Base-by-base conservation (phyloP, 2,329 filamentous ascomycete species). In the Cercospora sp. region DNA sequence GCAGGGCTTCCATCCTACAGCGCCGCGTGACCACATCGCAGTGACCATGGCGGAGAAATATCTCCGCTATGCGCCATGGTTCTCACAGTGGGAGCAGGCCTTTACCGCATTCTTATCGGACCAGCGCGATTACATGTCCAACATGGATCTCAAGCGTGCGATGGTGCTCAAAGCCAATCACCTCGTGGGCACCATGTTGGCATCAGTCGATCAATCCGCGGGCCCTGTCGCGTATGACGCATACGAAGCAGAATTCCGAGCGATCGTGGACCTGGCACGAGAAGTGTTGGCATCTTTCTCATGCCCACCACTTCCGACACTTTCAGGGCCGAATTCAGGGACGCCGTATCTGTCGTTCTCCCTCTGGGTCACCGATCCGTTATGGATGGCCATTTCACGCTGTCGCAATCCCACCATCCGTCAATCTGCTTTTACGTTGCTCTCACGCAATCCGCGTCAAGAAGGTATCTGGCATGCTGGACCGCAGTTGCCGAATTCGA, bases 131-230 rank as follows among this genome's bases (percentile, higher is more conserved):
- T 68, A 65, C 66, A 73, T 78, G 70, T 68, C 70, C 30, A 74
- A 76, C 65, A 72, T 75, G 67, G 76, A 78, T 64, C 69, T 76
- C 58, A 78, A 78, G 66, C 72, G 75, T 26, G 75, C 75, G 2
- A 77, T 78, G 75, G 76, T 78, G n/a, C 71, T 78, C n/a, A 77
- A 77, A 64, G 74, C 76, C 26, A 77, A 78, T 60, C 75, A 78
- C 61, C 70, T 78, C 26, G 75, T 77, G 28, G 75, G 75, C 12
- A 76, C 73, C 9, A 75, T 78, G 76, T 73, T 77, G 21, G 73
- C 76, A 28, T 73, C 71, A 24, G 74, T 77, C 53, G 76, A 78
- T 63, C 75, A 77, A 61, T 76, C 74, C 16, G 75, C 72, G 13
- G 76, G 76, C 8, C 72, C 74, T 9, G 69, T 72, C 8, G 76